These are phyloP conservation scores for Erythrophleum ivorense DNA, from an alignment of 331 rosid genomes.

Conservation along the genomic window DNA sequence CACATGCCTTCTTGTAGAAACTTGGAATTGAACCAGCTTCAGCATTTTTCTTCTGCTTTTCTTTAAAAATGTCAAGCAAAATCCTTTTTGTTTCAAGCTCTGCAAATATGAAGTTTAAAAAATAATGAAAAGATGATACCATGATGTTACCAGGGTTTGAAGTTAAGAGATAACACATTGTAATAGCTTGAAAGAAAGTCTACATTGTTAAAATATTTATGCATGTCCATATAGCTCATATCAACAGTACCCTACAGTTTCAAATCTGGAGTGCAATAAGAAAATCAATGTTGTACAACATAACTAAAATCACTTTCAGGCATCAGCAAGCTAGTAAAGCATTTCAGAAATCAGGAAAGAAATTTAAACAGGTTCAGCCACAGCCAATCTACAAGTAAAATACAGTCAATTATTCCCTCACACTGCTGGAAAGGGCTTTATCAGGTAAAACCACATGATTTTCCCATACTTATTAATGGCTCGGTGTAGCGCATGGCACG, in stretches of 20 bases:
- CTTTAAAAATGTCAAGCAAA: slow-evolving; percentile 95
- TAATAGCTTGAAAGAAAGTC: neutral
- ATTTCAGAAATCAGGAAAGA: neutral
- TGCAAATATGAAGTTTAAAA: slow-evolving; percentile 43
- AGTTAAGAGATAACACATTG: neutral
- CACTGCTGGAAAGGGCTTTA: neutral
- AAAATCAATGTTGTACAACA: neutral
- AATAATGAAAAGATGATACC: neutral
- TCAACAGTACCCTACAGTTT: neutral
- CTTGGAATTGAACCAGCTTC: slow-evolving; percentile 96
- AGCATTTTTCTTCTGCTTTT: slow-evolving; percentile 90
- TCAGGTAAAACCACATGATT: neutral
- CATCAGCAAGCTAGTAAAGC: neutral
- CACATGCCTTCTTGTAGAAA: slow-evolving; percentile 93
- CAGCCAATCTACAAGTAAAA: neutral
- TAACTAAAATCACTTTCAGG: neutral
- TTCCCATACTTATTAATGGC: neutral
- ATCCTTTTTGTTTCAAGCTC: slow-evolving; percentile 97
- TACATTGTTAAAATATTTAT: neutral
- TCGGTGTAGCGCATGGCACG: neutral
- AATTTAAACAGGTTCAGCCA: neutral
- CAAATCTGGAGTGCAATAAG: neutral
- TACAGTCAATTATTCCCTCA: neutral
- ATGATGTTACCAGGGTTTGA: neutral
- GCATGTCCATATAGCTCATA: neutral